phyloP scores from a whole-genome alignment of 768 basidiomycete species.

The Auricularia sp. region DNA sequence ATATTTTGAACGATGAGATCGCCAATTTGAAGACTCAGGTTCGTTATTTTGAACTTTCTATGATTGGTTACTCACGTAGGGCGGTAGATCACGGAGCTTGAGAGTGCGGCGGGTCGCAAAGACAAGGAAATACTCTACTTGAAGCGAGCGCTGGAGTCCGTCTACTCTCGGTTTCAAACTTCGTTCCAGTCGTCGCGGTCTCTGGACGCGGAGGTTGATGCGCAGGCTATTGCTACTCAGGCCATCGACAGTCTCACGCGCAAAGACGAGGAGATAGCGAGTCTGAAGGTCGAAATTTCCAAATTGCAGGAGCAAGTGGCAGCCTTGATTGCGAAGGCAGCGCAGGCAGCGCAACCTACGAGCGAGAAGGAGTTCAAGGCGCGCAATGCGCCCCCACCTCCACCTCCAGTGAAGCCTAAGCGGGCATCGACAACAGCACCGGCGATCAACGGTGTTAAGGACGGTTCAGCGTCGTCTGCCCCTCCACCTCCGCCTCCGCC shows the following conservation, averaged over 20 bases:
- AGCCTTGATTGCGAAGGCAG: conserved; percentile 11
- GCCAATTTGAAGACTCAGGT: conserved; percentile 62
- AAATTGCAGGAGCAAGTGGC: conserved; percentile 37
- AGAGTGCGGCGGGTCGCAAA: conserved; percentile 36
- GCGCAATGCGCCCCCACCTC: conserved; percentile 53
- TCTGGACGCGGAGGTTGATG: conserved; percentile 44
- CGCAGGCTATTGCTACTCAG: conserved; percentile 57
- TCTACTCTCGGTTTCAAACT: conserved; percentile 68
- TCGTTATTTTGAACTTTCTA: conserved; percentile 7
- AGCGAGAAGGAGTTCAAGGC: conserved; percentile 67
- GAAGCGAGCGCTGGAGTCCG: conserved; percentile 79
- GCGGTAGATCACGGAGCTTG: conserved; percentile 45
- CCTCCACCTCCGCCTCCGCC: conserved; percentile 15
- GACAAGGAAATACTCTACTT: conserved; percentile 70
- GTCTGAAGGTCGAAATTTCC: conserved; percentile 39
- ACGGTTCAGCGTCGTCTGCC: conserved; percentile 7
- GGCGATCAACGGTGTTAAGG: not conserved
- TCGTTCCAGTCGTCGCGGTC: conserved; percentile 16
- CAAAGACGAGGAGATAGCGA: conserved; percentile 56
- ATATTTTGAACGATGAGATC: conserved; percentile 64
- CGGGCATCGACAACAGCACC: conserved; percentile 8
- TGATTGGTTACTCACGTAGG: conserved; percentile 1
- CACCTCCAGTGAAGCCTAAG: conserved; percentile 33
- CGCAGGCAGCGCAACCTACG: conserved; percentile 33
- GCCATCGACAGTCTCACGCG: conserved; percentile 59